Evolutionary conservation across 129 eudicot species (phyloP), one percentile per base, ranked within the genome.

Genomic region (Chrysanthemum lavandulifolium): DNA sequence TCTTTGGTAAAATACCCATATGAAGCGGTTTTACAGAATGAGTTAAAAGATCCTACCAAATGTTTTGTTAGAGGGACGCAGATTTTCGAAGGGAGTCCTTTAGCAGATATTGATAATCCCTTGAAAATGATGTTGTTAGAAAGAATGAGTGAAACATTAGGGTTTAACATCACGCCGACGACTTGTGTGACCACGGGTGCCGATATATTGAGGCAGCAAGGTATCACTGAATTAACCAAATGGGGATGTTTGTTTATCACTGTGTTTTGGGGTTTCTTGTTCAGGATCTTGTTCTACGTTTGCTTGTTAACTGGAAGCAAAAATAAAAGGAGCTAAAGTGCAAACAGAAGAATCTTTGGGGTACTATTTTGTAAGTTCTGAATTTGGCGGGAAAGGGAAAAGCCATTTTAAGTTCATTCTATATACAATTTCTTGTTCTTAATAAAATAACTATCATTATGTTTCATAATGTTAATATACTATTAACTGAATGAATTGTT

Each of bases 251-350:
- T 93, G 60, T 84, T 76, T 88, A 69, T 93, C 40, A 89, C 92
- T 1, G 65, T 90, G 47, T 96, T 89, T 55, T 93, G 98, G 98
- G 98, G 98, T 0, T 93, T 93, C 76, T 83, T 93, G 68, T 93
- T 93, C 68, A 86, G 98, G 75, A 73, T 84, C 56, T 77, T 93
- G 69, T 93, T 93, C 72, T 93, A 89, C 82, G 75, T 89, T 43
- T 67, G 87, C 29, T 79, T 93, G 92, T 81, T 93, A 79, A 36
- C 86, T 9, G 98, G 98, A 12, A 90, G 97, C 80, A 93, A 93
- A 79, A 93, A 93, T 78, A 93, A 93, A 80, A 93, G 98, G 81
- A 81, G 80, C 29, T 93, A 64, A 87, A 71, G 31, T 48, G 82
- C 52, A 56, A 75, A 69, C 66, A 68, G 7, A 9, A 8, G 5